phyloP scores from a whole-genome alignment of 192 early-diverging fungal genomes.

The Rhizoclosmatium sp. region DNA sequence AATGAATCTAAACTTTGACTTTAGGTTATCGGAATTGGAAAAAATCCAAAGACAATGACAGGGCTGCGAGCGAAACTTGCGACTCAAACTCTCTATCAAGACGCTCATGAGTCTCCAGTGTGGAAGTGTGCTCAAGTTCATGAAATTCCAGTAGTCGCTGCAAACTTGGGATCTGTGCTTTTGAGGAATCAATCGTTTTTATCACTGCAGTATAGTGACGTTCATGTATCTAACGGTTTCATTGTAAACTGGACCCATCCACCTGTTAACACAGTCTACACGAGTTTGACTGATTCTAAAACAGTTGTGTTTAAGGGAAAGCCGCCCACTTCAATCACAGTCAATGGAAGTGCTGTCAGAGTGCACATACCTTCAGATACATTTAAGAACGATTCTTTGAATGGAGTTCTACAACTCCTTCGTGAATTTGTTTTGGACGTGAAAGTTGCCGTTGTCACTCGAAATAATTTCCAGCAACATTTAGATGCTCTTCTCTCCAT shows the following conservation, averaged over 20 bases:
- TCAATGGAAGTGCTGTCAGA: background rate
- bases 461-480: background rate
- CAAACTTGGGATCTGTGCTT: constrained; percentile 1
- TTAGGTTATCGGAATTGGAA: constrained; percentile 9
- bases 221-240: constrained; percentile 9
- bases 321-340: background rate
- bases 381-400: background rate
- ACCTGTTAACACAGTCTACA: background rate
- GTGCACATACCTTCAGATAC: background rate
- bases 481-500: background rate
- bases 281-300: background rate
- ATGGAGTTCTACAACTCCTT: background rate
- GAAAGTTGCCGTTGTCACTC: constrained; percentile 12
- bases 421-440: constrained; percentile 12
- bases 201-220: background rate
- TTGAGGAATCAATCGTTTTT: background rate
- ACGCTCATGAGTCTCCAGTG: background rate
- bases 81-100: constrained; percentile 1
- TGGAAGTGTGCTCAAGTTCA: background rate
- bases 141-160: constrained; percentile 20
- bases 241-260: background rate
- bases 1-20: background rate
- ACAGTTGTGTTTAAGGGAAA: background rate
- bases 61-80: background rate
- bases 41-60: background rate